These are phyloP conservation scores for Rauvolfia tetraphylla DNA, from an alignment of 257 asterid genomes.

Conservation along the genomic window DNA sequence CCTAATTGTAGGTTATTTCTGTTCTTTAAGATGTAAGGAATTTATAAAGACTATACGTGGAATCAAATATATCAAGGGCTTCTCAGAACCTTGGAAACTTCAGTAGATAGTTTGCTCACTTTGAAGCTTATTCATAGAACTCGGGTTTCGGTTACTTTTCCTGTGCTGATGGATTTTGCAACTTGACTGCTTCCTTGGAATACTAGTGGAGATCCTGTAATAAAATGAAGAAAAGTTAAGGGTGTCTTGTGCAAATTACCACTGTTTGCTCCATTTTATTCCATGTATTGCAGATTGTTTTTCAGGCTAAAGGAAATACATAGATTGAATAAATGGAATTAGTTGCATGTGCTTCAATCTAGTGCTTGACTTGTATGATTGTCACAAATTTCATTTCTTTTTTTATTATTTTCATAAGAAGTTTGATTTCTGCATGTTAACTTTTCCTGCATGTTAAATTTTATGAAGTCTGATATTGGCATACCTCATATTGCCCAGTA, in stretches of 20 bases:
- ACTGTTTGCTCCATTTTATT: not conserved
- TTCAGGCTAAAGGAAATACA: not conserved
- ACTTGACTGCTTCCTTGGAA: not conserved
- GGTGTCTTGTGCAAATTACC: not conserved
- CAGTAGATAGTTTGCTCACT: not conserved
- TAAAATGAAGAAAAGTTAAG: not conserved
- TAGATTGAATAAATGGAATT: not conserved
- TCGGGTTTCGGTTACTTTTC: not conserved
- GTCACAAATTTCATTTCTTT: not conserved
- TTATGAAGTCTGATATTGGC: not conserved
- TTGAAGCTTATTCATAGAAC: not conserved
- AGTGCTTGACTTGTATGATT: not conserved
- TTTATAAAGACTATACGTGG: not conserved
- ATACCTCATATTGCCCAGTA: not conserved
- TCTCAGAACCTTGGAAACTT: not conserved
- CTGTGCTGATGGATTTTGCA: not conserved
- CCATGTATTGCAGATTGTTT: not conserved
- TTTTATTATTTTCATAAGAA: not conserved
- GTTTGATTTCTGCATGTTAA: not conserved
- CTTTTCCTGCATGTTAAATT: not conserved
- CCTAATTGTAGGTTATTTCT: not conserved
- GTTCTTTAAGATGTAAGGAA: not conserved
- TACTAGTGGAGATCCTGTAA: not conserved
- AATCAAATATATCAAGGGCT: not conserved
- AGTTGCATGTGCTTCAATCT: not conserved